Evolutionary conservation across 1,284 basidiomycete genomes (phyloP).

Genomic region (Mycena citricolor): DNA sequence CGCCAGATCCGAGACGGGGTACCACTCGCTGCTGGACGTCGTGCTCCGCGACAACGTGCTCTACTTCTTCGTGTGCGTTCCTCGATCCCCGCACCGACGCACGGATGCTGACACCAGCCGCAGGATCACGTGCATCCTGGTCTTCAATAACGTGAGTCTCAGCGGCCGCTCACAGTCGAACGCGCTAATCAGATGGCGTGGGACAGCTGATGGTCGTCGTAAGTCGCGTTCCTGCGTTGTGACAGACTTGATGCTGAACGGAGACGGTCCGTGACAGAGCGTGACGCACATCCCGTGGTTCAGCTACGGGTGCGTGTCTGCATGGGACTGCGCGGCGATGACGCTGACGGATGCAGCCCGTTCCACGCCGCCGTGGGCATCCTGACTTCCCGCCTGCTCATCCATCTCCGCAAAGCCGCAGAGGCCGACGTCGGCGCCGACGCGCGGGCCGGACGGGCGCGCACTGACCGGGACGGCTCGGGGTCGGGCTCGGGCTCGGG

Average conservation of each 20-base stretch:
- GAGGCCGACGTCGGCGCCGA: too few species aligned
- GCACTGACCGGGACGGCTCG: too few species aligned
- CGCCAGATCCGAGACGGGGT: too few species aligned
- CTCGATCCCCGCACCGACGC: too few species aligned
- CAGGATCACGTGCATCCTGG: slow-evolving; percentile 11
- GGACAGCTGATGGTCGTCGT: slow-evolving; percentile 44
- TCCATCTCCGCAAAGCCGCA: slow-evolving; percentile 7
- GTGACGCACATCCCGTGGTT: slow-evolving; percentile 48
- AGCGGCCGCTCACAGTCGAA: background rate
- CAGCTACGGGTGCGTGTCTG: slow-evolving; percentile 39
- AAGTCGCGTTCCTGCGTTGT: slow-evolving; percentile 17
- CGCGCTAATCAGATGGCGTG: rapidly evolving
- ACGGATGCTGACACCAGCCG: background rate
- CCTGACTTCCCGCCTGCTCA: slow-evolving; percentile 6
- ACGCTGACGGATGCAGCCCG: too few species aligned
- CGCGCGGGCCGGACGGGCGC: too few species aligned
- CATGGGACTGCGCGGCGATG: too few species aligned
- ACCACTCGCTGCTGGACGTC: slow-evolving; percentile 32
- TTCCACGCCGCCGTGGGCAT: slow-evolving; percentile 13
- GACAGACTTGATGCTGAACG: slow-evolving; percentile 4
- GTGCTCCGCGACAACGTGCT: slow-evolving; percentile 40
- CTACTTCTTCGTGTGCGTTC: slow-evolving; percentile 39
- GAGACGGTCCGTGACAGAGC: slow-evolving; percentile 39
- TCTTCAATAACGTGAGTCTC: slow-evolving; percentile 19
- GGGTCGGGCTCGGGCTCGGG: too few species aligned